Evolutionary conservation across 2,329 filamentous ascomycete genomes (phyloP), one percentile per base, ranked within the genome.

Genomic region (Aspergillus pseudoviridinutans): DNA sequence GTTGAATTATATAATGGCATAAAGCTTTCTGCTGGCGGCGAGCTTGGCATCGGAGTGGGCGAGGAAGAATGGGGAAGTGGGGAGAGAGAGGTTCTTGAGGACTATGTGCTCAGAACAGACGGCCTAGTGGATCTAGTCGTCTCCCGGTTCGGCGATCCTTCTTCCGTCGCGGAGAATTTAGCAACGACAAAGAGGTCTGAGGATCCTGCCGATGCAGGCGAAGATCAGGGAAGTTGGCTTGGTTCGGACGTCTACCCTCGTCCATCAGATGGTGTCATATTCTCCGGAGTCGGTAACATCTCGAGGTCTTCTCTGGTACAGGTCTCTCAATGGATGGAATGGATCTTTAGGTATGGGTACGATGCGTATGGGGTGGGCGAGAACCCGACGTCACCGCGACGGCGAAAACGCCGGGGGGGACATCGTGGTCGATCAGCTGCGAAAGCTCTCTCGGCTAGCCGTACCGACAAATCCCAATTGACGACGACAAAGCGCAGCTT

Each of bases 61-160:
- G 94, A 97, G 72, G 94, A 97, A 76, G 91, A 97, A 55, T 88
- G 92, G 72, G 93, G 93, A 4, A 97, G 93, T 70, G 92, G 92
- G 32, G 93, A 97, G 77, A 83, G 93, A 66, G 93, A 95, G 66
- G 93, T 97, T 0, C 79, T 99, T 1, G 93, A 97, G 73, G 91
- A 91, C n/a, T 85, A 96, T 60, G 86, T 91, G 1, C 82, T 82
- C 9, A 82, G 90, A 55, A 90, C 91, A 25, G 88, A 94, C 53
- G 94, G 94, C 0, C 80, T 99, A 42, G 84, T 96, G 5, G 94
- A 99, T 74, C 74, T 97, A 51, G 80, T 97, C 46, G 92, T 97
- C 3, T 92, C 90, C 47, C 87, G 89, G 64, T 97, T 95, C 72
- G 93, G 91, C 12, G 82, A 87, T 59, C 71, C 79, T 5, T 72